Percentiles rank a stretch among this genome's conserved stretches.
Conservation (phyloP, 1,284 basidiomycete genomes). For the Tremellales sp. region DNA sequence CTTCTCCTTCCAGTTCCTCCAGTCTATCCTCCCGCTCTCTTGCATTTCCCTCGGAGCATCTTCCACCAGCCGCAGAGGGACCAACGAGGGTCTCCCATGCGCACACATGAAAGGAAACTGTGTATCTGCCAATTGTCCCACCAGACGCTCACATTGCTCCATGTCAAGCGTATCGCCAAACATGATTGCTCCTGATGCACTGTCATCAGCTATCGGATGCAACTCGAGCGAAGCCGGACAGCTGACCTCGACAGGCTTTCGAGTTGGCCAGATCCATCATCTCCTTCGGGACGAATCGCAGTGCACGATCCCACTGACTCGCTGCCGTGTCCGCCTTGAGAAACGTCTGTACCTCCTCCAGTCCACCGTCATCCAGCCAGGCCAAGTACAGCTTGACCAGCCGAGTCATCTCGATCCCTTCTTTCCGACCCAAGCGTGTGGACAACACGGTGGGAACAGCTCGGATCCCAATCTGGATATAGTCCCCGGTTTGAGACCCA, state of each 20-base stretch:
- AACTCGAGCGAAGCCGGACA: neutral
- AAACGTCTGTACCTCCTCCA: conserved; percentile 34
- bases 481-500: conserved; percentile 15
- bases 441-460: conserved; percentile 40
- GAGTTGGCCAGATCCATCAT: conserved; percentile 82
- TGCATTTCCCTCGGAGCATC: neutral
- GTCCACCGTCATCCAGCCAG: conserved; percentile 19
- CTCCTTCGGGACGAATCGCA: conserved; percentile 72
- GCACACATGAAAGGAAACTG: conserved; percentile 89
- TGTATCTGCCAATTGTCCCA: conserved; percentile 64
- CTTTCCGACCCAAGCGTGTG: conserved; percentile 28
- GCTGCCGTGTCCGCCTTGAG: conserved; percentile 33
- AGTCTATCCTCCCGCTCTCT: conserved; percentile 20
- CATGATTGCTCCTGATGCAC: conserved; percentile 78
- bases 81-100: conserved; percentile 61
- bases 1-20: conserved; percentile 15
- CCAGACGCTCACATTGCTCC: conserved; percentile 66
- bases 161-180: conserved; percentile 76
- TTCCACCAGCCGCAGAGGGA: conserved; percentile 41
- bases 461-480: conserved; percentile 42
- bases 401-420: conserved; percentile 32
- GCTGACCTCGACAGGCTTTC: conserved; percentile 81
- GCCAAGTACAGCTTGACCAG: conserved; percentile 35
- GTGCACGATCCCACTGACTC: conserved; percentile 63
- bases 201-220: neutral